A percentile compares a stretch with the other conserved stretches of the same genome.
phyloP scores from a whole-genome alignment of 139 green algal genomes.

The Dunaliella primolecta region DNA sequence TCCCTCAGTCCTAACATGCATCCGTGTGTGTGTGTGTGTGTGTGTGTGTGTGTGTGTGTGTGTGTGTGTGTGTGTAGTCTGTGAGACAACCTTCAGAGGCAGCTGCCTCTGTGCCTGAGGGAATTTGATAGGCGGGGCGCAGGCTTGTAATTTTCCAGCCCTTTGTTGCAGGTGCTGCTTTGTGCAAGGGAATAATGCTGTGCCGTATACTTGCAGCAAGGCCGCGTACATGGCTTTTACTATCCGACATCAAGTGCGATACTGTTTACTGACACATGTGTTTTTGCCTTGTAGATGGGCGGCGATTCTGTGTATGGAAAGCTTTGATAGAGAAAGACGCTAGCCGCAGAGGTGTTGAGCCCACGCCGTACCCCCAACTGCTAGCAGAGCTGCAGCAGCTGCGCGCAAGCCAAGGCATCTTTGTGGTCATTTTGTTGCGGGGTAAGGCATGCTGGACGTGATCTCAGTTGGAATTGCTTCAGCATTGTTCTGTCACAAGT shows the following conservation, averaged over 20 bases:
- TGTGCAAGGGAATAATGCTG: too few relatives aligned
- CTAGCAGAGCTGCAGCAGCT: slow-evolving; percentile 39
- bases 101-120: background rate
- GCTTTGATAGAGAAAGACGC: slow-evolving; percentile 57
- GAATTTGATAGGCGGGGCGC: too few relatives aligned
- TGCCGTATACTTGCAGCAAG: too few relatives aligned
- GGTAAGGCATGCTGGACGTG: background rate
- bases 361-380: slow-evolving; percentile 15
- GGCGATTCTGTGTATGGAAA: slow-evolving; percentile 60
- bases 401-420: slow-evolving; percentile 20
- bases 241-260: background rate
- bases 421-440: slow-evolving; percentile 42
- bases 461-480: background rate
- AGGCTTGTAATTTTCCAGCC: too few relatives aligned
- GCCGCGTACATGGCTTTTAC: too few relatives aligned
- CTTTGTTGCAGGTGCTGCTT: too few relatives aligned
- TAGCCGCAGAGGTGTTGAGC: slow-evolving; percentile 17
- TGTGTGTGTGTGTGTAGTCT: background rate
- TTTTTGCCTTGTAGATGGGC: slow-evolving; percentile 38
- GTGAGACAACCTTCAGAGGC: background rate
- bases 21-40: background rate
- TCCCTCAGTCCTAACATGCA: background rate
- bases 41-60: background rate
- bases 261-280: background rate
- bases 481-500: background rate